phyloP scores from a whole-genome alignment of 768 basidiomycete species.

The Lactarius quietus region DNA sequence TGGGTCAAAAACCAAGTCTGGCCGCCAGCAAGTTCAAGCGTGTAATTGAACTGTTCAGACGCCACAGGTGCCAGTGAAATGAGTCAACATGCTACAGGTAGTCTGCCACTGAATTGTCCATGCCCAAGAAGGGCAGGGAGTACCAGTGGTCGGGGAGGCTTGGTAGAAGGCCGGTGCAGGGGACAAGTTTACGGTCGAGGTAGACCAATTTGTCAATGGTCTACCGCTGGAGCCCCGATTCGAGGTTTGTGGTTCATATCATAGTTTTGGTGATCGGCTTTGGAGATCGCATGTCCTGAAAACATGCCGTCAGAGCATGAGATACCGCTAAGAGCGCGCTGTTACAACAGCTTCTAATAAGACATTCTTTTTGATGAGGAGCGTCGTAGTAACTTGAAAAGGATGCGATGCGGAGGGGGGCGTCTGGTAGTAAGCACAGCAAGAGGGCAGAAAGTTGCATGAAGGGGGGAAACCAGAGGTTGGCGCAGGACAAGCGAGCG shows the following conservation, averaged over 20 bases:
- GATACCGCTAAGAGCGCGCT: constrained; percentile 16
- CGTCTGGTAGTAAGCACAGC: background rate
- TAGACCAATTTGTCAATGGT: constrained; percentile 24
- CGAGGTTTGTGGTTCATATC: constrained; percentile 22
- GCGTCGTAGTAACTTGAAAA: constrained; percentile 22
- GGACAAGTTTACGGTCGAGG: constrained; percentile 23
- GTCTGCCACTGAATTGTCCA: no score
- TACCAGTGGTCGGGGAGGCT: no score
- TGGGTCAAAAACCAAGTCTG: no score
- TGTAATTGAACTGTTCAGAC: no score
- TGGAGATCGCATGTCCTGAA: constrained; percentile 25
- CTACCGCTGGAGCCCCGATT: constrained; percentile 21
- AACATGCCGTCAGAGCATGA: constrained; percentile 19
- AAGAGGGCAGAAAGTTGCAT: background rate
- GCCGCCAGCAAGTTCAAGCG: no score
- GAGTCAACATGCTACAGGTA: no score
- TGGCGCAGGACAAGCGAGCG: constrained; percentile 17
- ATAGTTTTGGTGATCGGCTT: no score
- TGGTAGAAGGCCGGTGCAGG: constrained; percentile 16
- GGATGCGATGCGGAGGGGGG: constrained; percentile 20
- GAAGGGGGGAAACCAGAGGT: constrained; percentile 7
- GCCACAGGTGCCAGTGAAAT: no score
- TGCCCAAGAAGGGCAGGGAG: no score
- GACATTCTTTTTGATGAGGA: constrained; percentile 24
- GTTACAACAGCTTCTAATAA: constrained; percentile 23